Percentiles rank a stretch among this genome's conserved stretches.
Conservation (phyloP, 805 yeast genomes). For the Schwanniomyces occidentalis region DNA sequence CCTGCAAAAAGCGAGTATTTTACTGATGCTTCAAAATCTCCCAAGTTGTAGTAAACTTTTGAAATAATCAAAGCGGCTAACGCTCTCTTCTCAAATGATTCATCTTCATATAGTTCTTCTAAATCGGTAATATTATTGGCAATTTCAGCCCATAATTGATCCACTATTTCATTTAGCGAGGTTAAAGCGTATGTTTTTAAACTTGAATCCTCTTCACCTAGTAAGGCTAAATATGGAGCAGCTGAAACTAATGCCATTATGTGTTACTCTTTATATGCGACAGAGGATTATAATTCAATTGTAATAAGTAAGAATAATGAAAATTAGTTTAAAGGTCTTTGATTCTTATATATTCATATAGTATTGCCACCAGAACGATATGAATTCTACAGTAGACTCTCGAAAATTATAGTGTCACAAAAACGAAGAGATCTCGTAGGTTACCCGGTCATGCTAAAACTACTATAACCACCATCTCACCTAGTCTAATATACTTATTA, state of each 20-base stretch:
- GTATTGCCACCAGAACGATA: no score
- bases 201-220: constrained; percentile 75
- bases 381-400: no score
- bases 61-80: constrained; percentile 93
- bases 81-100: constrained; percentile 67
- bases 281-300: no score
- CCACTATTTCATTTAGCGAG: constrained; percentile 78
- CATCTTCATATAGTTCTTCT: constrained; percentile 89
- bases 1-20: constrained; percentile 87
- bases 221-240: constrained; percentile 86
- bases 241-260: constrained; percentile 74
- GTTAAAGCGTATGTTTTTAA: constrained; percentile 83
- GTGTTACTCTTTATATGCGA: no score
- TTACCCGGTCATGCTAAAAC: no score
- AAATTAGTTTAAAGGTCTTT: no score
- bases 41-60: constrained; percentile 86
- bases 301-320: no score
- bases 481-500: no score
- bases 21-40: constrained; percentile 90
- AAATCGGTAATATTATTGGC: constrained; percentile 86
- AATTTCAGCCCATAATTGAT: constrained; percentile 95
- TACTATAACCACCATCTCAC: no score
- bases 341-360: no score
- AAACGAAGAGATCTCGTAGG: no score
- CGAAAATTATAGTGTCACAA: no score